Evolutionary conservation across 1,284 basidiomycete genomes (phyloP), one percentile per base, ranked within the genome.

Genomic region (Moesziomyces parantarcticus): DNA sequence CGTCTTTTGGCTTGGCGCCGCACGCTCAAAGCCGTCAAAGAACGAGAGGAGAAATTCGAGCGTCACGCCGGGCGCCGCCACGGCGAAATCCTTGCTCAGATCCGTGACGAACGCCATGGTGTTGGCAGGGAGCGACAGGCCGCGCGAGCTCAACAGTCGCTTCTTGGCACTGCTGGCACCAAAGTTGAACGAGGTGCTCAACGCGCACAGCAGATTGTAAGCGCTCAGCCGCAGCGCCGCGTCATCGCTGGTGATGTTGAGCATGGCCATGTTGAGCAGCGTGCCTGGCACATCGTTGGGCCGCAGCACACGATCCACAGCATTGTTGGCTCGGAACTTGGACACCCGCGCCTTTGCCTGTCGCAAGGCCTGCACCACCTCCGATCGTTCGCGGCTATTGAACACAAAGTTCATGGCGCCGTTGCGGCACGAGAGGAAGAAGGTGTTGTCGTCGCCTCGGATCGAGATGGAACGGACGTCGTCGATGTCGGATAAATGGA

Each of bases 251-350:
- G 76, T 80, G 51, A 77, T 76, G 60, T 81, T 81, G 77, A 80
- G 75, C 78, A 81, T 76, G 16, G 79, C 79, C 77, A 81, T 81
- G 62, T 81, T 81, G 55, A 81, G 75, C 62, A 81, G 56, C 23
- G 78, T 80, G 34, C 79, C 79, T 10, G 79, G 79, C 20, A 81
- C 79, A 34, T 80, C 79, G 47, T 73, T 77, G 11, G 79, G 79
- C 34, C 78, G 67, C 36, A 80, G 43, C 14, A 70, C 72, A 5
- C 79, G 73, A 21, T 81, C 78, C 18, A 69, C 56, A 5, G 74
- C 45, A 22, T 65, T 74, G 52, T 62, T 75, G 53, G 67, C 70
- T 4, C 75, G 57, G 71, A 73, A 76, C 48, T 74, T 69, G 41
- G 75, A 74, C 7, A 79, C 73, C 1, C 77, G 53, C 8, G 79